Evolutionary conservation across 163 green algal species (phyloP), one percentile per base, ranked within the genome.

Genomic region (Chloromonas sp.): DNA sequence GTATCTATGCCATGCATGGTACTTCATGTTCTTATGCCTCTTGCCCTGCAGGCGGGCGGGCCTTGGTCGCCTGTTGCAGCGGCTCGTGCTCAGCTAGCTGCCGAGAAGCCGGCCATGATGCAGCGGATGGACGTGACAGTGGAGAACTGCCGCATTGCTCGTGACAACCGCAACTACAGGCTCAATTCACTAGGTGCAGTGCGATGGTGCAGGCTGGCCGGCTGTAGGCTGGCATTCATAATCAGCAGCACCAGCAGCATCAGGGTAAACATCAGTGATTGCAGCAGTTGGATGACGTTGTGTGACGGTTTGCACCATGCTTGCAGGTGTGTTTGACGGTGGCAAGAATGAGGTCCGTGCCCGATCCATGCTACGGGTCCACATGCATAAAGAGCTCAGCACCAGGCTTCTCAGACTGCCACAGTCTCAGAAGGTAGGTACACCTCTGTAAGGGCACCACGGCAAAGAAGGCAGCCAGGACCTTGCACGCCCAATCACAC

Each of bases 311-410:
- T 36, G 36, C 36, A 36, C 36, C 36, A 36, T 36, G 36, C 61
- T 15, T 11, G 8, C 84, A 90, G 87, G 87, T 60, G 85, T 90
- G 71, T 90, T 90, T 84, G 85, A 88, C 11, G 61, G 60, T 2
- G 76, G 59, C 70, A 81, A 84, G 57, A 90, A 90, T 60, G 87
- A 88, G 71, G 83, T 88, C 1, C 87, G 87, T 74, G 78, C 85
- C 1, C 82, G 85, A 11, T 87, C 87, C 59, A 88, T 88, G 87
- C 80, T 86, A 15, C 83, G 87, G 0, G 87, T 90, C 71, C 71
- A 86, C 79, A 83, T 90, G 71, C 87, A 88, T 76, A 87, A 90
- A 61, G 84, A 90, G 77, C 84, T 90, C 60, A 87, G 83, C 71
- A 82, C 82, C 57, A 84, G 71, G 58, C 84, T 60, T 84, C 84